A percentile compares a stretch with the other conserved stretches of the same genome.
phyloP scores from a whole-genome alignment of 805 yeast species.

The Schwanniomyces occidentalis region DNA sequence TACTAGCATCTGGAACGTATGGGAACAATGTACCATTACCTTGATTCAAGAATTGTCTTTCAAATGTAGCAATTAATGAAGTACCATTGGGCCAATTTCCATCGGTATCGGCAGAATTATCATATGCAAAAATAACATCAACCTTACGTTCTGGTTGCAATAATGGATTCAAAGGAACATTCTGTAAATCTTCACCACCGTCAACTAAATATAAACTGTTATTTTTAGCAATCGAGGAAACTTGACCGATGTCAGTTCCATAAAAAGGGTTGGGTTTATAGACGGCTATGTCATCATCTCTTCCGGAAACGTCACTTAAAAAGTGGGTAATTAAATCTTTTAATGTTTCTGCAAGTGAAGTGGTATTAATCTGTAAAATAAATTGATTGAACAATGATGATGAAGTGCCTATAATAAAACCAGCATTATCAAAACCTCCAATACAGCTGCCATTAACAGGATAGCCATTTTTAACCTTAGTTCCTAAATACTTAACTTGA shows the following conservation, averaged over 20 bases:
- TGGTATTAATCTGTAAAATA: slow-evolving; percentile 54
- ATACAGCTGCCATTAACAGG: slow-evolving; percentile 53
- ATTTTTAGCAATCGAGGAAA: slow-evolving; percentile 18
- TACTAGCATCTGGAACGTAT: slow-evolving; percentile 68
- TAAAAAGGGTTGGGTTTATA: slow-evolving; percentile 69
- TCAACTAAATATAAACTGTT: slow-evolving; percentile 33
- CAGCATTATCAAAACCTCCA: slow-evolving; percentile 76
- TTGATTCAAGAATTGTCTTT: slow-evolving; percentile 37
- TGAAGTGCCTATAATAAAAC: slow-evolving; percentile 80
- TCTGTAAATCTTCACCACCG: slow-evolving; percentile 45
- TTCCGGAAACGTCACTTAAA: slow-evolving; percentile 38
- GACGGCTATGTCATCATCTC: slow-evolving; percentile 67
- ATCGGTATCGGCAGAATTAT: slow-evolving; percentile 36
- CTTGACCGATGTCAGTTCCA: slow-evolving; percentile 33
- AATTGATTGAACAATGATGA: slow-evolving; percentile 76
- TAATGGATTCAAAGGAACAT: slow-evolving; percentile 39
- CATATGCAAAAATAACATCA: slow-evolving; percentile 40
- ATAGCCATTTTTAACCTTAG: slow-evolving; percentile 59
- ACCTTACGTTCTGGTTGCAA: slow-evolving; percentile 32
- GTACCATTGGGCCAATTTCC: slow-evolving; percentile 40
- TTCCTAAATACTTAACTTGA: slow-evolving; percentile 69
- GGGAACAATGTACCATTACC: slow-evolving; percentile 71
- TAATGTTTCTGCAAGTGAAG: slow-evolving; percentile 20
- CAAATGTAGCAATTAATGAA: slow-evolving; percentile 31
- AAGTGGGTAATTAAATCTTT: slow-evolving; percentile 21